Conservation (phyloP, 1,139 yeast genomes). For the Sugiyamaella sp. region DNA sequence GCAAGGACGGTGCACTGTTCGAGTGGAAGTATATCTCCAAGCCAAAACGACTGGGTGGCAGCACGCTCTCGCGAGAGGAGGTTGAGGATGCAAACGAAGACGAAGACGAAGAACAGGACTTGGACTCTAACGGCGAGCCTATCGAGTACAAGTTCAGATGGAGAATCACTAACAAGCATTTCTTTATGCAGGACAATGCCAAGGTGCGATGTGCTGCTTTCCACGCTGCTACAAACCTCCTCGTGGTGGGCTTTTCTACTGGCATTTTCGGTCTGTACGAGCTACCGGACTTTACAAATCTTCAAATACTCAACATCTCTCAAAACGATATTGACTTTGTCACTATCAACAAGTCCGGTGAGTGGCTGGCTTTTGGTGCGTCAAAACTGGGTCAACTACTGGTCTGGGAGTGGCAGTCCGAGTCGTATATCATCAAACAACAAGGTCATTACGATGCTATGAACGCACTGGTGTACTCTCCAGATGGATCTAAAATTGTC, state of each 20-base stretch:
- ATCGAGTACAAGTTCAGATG: conserved; percentile 52
- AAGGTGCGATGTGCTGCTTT: conserved; percentile 81
- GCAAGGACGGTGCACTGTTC: conserved; percentile 93
- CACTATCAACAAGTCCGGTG: conserved; percentile 79
- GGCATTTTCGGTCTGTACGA: conserved; percentile 96
- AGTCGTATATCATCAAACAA: conserved; percentile 89
- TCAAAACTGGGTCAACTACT: conserved; percentile 86
- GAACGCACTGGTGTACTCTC: conserved; percentile 83
- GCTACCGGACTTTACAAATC: conserved; percentile 67
- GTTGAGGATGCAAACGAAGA: conserved; percentile 46
- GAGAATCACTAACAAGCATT: conserved; percentile 80
- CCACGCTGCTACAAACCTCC: conserved; percentile 68
- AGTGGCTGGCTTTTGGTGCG: conserved; percentile 97
- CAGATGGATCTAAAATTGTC: conserved; percentile 90
- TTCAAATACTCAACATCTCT: conserved; percentile 91
- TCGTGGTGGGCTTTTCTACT: conserved; percentile 86
- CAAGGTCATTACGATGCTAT: conserved; percentile 96
- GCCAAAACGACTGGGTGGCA: conserved; percentile 41
- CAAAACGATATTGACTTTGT: conserved; percentile 87
- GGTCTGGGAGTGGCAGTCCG: conserved; percentile 99
- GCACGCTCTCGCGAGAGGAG: not conserved
- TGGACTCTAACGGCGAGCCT: conserved; percentile 45
- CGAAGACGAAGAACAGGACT: conserved; percentile 42
- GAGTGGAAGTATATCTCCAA: conserved; percentile 81
- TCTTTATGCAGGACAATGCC: conserved; percentile 65